These are phyloP conservation scores for Leishmania gerbilli DNA, from an alignment of 208 protist genomes.

Conservation along the genomic window DNA sequence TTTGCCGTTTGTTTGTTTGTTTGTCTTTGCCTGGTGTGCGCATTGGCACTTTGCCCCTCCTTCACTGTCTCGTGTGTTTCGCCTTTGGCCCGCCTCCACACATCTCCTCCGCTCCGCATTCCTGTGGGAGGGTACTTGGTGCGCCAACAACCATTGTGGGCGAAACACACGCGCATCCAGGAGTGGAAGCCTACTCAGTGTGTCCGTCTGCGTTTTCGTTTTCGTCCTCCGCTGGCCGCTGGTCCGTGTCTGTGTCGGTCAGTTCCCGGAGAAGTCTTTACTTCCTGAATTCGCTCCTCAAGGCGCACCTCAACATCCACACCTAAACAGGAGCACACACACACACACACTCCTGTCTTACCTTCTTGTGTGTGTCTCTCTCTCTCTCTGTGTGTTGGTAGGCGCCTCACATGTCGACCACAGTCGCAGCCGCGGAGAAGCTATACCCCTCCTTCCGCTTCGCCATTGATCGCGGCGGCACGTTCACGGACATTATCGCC, in stretches of 20 bases:
- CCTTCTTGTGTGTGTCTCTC: not conserved
- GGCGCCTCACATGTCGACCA: not conserved
- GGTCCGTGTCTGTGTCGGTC: not conserved
- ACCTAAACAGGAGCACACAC: not conserved
- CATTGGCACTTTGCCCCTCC: not conserved
- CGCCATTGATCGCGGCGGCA: conserved; percentile 94
- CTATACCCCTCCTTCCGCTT: conserved; percentile 60
- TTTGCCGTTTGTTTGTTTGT: not conserved
- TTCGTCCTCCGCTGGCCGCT: not conserved
- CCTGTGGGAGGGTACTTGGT: not conserved
- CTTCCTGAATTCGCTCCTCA: not conserved
- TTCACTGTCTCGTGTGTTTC: not conserved
- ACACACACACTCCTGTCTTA: not conserved
- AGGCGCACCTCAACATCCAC: not conserved
- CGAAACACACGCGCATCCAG: not conserved
- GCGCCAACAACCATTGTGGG: not conserved
- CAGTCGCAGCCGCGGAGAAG: not conserved
- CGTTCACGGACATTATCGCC: conserved; percentile 96
- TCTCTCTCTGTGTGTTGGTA: not conserved
- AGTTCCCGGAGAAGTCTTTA: not conserved
- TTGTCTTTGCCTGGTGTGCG: not conserved
- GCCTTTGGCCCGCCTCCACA: not conserved
- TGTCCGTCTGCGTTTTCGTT: not conserved
- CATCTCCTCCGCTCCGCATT: not conserved
- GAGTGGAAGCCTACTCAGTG: not conserved